A percentile compares a stretch with the other conserved stretches of the same genome.
Conservation (phyloP, 805 yeast species). For the Metschnikowia reukaufii region DNA sequence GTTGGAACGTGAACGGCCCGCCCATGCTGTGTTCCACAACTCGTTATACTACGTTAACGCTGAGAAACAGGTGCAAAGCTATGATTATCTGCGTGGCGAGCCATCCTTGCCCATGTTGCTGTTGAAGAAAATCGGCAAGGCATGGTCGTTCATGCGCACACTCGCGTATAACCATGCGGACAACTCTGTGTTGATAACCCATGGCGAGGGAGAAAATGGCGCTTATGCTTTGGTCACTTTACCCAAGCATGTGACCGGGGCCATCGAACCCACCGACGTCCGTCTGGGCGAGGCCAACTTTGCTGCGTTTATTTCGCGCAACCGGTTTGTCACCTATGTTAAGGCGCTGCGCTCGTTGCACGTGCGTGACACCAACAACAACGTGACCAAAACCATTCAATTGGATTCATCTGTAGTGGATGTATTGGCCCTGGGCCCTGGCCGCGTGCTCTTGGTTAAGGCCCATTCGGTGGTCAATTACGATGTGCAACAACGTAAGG, state of each 20-base stretch:
- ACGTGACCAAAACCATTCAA: slow-evolving; percentile 77
- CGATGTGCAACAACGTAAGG: slow-evolving; percentile 91
- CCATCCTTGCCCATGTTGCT: slow-evolving; percentile 77
- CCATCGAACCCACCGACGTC: slow-evolving; percentile 85
- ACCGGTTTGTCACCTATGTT: slow-evolving; percentile 82
- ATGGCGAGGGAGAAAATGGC: slow-evolving; percentile 67
- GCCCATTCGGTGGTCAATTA: slow-evolving; percentile 70
- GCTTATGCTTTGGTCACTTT: slow-evolving; percentile 71
- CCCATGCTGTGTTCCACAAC: slow-evolving; percentile 71
- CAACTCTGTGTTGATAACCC: slow-evolving; percentile 77
- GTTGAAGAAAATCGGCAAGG: slow-evolving; percentile 77
- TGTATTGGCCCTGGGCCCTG: slow-evolving; percentile 77
- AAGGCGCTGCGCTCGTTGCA: slow-evolving; percentile 68
- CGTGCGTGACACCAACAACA: slow-evolving; percentile 79
- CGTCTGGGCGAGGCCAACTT: slow-evolving; percentile 77
- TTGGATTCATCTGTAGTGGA: slow-evolving; percentile 67
- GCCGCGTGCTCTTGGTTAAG: slow-evolving; percentile 75
- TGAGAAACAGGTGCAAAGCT: slow-evolving; percentile 83
- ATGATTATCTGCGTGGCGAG: slow-evolving; percentile 64
- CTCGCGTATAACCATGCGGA: slow-evolving; percentile 92
- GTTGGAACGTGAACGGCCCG: slow-evolving; percentile 96
- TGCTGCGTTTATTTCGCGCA: slow-evolving; percentile 92
- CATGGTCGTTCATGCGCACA: slow-evolving; percentile 83
- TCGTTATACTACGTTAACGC: slow-evolving; percentile 72
- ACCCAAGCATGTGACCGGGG: slow-evolving; percentile 88